Percentiles rank a stretch among this genome's conserved stretches.
Conservation (phyloP, 2,329 filamentous ascomycete species). For the Fusarium sulawesiense region DNA sequence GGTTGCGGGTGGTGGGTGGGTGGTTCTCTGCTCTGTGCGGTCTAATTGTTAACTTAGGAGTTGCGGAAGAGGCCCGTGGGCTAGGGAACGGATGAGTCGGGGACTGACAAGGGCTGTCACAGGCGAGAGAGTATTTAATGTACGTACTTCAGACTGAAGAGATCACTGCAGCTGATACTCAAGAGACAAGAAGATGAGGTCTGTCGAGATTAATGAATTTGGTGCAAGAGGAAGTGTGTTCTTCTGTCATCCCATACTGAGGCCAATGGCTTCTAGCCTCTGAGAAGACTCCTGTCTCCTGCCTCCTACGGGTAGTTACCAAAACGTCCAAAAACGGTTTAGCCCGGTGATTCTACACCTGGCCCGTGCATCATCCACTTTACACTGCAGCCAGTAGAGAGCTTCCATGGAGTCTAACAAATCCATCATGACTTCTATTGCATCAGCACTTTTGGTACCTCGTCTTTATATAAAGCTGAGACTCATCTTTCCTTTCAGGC, state of each 20-base stretch:
- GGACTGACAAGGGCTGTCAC: slow-evolving; percentile 19
- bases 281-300: slow-evolving; percentile 38
- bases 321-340: slow-evolving; percentile 31
- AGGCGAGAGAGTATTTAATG: slow-evolving; percentile 6
- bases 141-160: slow-evolving; percentile 10
- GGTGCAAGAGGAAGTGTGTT: slow-evolving; percentile 33
- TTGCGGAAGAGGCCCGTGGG: slow-evolving; percentile 40
- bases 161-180: background rate
- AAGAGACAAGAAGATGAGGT: background rate
- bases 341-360: slow-evolving; percentile 7
- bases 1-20: slow-evolving; percentile 41
- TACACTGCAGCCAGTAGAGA: slow-evolving; percentile 34
- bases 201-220: slow-evolving; percentile 4
- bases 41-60: slow-evolving; percentile 35
- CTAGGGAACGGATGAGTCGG: slow-evolving; percentile 35
- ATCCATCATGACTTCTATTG: slow-evolving; percentile 46
- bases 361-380: slow-evolving; percentile 42
- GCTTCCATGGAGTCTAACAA: slow-evolving; percentile 27
- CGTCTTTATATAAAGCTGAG: slow-evolving; percentile 12
- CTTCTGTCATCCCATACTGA: slow-evolving; percentile 35
- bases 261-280: slow-evolving; percentile 23
- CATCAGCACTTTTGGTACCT: slow-evolving; percentile 26
- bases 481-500: background rate
- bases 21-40: slow-evolving; percentile 34
- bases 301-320: slow-evolving; percentile 16